Conservation (phyloP, 169 alveolate genomes). For the Plasmodium gaboni region DNA sequence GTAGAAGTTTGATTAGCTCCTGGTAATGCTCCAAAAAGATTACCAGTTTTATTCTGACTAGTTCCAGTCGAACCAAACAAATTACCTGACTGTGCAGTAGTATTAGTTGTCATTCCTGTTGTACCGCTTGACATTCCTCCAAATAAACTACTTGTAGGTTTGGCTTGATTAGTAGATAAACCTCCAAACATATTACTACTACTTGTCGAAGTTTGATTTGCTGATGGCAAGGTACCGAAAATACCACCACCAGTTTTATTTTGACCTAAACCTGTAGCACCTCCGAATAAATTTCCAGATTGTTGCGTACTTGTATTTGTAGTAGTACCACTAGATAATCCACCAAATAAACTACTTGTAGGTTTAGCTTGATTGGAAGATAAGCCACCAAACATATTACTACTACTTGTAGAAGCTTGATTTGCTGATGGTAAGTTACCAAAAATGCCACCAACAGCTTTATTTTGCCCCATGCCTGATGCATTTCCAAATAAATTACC, state of each 20-base stretch:
- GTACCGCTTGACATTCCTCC: conserved; percentile 36
- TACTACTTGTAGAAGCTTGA: conserved; percentile 2
- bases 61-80: conserved; percentile 50
- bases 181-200: conserved; percentile 35
- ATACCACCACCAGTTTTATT: conserved; percentile 37
- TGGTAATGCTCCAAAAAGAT: conserved; percentile 35
- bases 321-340: conserved; percentile 10
- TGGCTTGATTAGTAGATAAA: conserved; percentile 28
- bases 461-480: conserved; percentile 29
- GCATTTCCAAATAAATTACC: conserved; percentile 65
- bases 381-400: conserved; percentile 22
- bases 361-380: conserved; percentile 10
- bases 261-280: conserved; percentile 10
- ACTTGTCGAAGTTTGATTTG: conserved; percentile 31
- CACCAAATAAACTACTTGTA: conserved; percentile 6
- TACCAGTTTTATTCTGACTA: conserved; percentile 48
- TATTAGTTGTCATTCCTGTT: conserved; percentile 13
- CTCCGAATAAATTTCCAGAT: conserved; percentile 35
- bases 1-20: conserved; percentile 30
- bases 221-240: conserved; percentile 36
- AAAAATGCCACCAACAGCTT: conserved; percentile 30
- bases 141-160: conserved; percentile 27
- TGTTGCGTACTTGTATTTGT: conserved; percentile 18
- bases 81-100: conserved; percentile 18
- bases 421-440: conserved; percentile 30